Percentiles rank a stretch among this genome's conserved stretches.
Evolutionary conservation across 495 filamentous ascomycete species (phyloP).

Genomic region (Penicillium lividum): DNA sequence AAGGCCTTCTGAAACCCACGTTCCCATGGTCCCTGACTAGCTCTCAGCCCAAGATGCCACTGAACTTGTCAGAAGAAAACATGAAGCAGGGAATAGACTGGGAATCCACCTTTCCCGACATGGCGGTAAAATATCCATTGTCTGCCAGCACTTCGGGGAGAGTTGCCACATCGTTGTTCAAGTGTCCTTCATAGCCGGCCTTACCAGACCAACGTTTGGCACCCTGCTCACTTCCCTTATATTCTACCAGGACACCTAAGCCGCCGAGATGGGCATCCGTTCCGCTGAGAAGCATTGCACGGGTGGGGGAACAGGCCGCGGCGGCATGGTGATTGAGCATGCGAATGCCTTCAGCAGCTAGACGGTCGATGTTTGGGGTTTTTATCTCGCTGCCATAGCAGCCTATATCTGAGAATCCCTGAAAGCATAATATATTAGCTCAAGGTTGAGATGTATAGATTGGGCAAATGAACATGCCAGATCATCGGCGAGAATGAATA

Average conservation of each 20-base stretch:
- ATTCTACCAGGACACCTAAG: slow-evolving; percentile 31
- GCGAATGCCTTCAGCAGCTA: slow-evolving; percentile 32
- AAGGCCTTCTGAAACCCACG: slow-evolving; percentile 48
- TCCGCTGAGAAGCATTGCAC: slow-evolving; percentile 49
- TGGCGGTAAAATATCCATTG: slow-evolving; percentile 52
- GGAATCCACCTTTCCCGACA: slow-evolving; percentile 58
- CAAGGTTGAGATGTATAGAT: no score
- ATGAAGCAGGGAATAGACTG: no score
- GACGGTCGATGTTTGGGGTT: slow-evolving; percentile 35
- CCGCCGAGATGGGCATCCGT: slow-evolving; percentile 51
- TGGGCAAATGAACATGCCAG: no score
- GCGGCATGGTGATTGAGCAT: slow-evolving; percentile 37
- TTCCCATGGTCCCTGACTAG: slow-evolving; percentile 39
- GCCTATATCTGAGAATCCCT: slow-evolving; percentile 35
- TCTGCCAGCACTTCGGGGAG: slow-evolving; percentile 56
- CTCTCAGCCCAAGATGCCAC: slow-evolving; percentile 46
- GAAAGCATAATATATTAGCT: no score
- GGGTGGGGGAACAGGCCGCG: slow-evolving; percentile 37
- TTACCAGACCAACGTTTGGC: slow-evolving; percentile 10
- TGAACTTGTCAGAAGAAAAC: no score
- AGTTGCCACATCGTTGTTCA: slow-evolving; percentile 54
- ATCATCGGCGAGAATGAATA: no score
- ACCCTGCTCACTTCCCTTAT: slow-evolving; percentile 4
- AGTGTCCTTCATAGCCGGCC: slow-evolving; percentile 54
- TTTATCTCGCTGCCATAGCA: slow-evolving; percentile 35